phyloP scores from a whole-genome alignment of 768 basidiomycete species.

The Gymnopilus junonius region DNA sequence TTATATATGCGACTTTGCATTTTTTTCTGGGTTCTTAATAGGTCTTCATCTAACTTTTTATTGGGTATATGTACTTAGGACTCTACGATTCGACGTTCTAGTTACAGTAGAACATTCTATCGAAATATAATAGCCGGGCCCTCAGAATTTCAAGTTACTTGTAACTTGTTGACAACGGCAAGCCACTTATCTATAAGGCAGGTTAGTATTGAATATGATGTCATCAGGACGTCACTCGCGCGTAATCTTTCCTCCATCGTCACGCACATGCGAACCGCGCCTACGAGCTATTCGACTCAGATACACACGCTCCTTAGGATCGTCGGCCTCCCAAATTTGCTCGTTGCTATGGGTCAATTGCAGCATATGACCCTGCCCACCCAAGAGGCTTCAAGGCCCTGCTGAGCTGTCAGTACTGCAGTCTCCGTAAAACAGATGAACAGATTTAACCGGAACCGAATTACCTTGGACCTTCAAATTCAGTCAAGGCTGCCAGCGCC shows the following conservation, averaged over 20 bases:
- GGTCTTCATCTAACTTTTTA: not conserved
- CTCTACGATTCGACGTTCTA: not conserved
- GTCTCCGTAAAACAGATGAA: not conserved
- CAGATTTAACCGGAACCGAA: not conserved
- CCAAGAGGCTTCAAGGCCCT: not conserved
- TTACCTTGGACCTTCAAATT: not conserved
- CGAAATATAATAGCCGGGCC: slow-evolving; percentile 3
- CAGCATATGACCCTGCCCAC: not conserved
- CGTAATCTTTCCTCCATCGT: not conserved
- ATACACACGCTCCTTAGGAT: not conserved
- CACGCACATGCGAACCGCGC: not conserved
- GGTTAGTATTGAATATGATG: not conserved
- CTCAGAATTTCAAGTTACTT: no score
- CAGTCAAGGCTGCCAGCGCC: not conserved
- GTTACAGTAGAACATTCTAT: not conserved
- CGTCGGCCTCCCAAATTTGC: not conserved
- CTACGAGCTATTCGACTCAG: not conserved
- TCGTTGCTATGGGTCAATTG: not conserved
- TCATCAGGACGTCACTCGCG: not conserved
- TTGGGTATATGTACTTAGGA: slow-evolving; percentile 1
- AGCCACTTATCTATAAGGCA: not conserved
- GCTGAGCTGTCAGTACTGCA: not conserved
- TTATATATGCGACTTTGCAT: not conserved
- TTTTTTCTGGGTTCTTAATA: not conserved
- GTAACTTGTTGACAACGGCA: not conserved